A percentile compares a stretch with the other conserved stretches of the same genome.
These are phyloP conservation scores for Sesbania bispinosa DNA, from an alignment of 306 rosid genomes.

Conservation along the genomic window DNA sequence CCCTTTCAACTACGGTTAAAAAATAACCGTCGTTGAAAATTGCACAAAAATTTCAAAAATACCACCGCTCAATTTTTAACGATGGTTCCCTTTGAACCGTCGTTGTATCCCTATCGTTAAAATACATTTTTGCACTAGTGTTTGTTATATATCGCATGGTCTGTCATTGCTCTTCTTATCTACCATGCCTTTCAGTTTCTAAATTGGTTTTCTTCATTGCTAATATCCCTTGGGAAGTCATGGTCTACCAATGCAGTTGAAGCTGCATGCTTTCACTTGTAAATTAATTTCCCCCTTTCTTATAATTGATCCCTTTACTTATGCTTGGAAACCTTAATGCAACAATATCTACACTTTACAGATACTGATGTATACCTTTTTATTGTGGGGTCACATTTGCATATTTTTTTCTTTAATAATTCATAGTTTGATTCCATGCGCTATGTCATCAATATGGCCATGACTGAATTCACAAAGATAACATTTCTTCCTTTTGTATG, in stretches of 20 bases:
- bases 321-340: background rate
- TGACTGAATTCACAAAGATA: slow-evolving; percentile 77
- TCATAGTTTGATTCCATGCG: slow-evolving; percentile 82
- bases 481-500: slow-evolving; percentile 10
- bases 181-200: no score
- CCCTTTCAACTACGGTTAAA: no score
- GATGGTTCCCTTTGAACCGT: no score
- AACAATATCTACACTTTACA: background rate
- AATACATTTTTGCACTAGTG: no score
- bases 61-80: no score
- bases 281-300: background rate
- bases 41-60: no score
- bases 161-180: no score
- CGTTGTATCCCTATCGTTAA: no score
- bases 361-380: background rate
- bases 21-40: no score
- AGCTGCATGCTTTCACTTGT: slow-evolving; percentile 70
- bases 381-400: background rate
- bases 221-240: slow-evolving; percentile 59
- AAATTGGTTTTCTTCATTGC: no score
- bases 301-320: background rate
- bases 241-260: slow-evolving; percentile 81
- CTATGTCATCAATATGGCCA: slow-evolving; percentile 71
- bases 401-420: slow-evolving; percentile 18
- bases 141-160: no score